Base-by-base conservation (phyloP, 768 basidiomycete species). In the Coprinopsis cinerea region DNA sequence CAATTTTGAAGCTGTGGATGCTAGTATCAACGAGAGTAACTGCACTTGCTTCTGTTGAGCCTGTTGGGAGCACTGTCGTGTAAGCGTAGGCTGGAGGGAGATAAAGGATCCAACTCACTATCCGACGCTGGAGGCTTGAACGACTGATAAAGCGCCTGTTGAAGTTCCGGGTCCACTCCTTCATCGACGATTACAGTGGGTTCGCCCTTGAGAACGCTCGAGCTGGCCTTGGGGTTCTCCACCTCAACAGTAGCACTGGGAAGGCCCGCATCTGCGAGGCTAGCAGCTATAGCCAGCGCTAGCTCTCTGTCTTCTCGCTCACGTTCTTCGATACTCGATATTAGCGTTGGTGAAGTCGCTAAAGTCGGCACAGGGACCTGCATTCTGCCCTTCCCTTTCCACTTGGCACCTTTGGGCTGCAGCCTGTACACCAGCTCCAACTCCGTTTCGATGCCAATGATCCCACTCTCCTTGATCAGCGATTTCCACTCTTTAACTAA, bases 371-470 rank as follows among this genome's bases (percentile, higher is more conserved):
- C 17, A 11, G 36, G 34, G 1, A 34, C 36, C 15, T 27, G 15
- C 7, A 28, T 27, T 14, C 17, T 26, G 2, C 52, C 30, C 47
- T 61, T 66, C 25, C 54, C 36, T 39, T 53, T 58, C 41, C 49
- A 24, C 30, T 49, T 42, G 2, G 50, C 45, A 22, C 57, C 51
- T 32, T 35, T 42, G 36, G 69, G 64, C 52, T 69, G 69, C 11
- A 66, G 57, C 23, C 80, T 79, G 58, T 85, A 85, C 1, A 81
- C 64, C 27, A 83, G 54, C 48, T 76, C 68, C 39, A 82, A 61
- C 20, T 59, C 64, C 3, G 61, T 58, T 47, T 76, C 68, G 11
- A 83, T 64, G 10, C 58, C 61, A 0, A 55, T 45, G 9, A 71
- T 58, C 26, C 63, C 55, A 7, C 68, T 53, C 25, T 59, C 53